Conservation (phyloP, 441 rosid species). For the Aquilaria agallochum region DNA sequence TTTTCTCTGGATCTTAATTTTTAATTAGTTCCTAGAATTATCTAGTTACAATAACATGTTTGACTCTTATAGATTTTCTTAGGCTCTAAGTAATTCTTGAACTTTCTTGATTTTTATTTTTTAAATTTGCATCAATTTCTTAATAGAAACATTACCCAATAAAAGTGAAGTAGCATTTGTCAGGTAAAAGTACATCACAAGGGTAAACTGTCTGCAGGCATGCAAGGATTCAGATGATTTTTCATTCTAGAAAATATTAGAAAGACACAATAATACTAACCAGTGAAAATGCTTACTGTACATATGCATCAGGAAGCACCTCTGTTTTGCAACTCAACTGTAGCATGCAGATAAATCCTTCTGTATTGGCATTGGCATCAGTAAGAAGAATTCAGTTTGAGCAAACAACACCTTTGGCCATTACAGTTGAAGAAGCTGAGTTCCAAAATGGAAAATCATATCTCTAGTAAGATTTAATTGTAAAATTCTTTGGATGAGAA, state of each 20-base stretch:
- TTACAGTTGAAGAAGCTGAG: constrained; percentile 7
- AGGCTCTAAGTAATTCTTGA: too few species aligned
- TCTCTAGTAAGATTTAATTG: not conserved
- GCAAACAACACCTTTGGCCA: constrained; percentile 4
- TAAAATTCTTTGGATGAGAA: not conserved
- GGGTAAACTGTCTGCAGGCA: too few species aligned
- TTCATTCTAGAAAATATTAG: not conserved
- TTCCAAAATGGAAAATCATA: not conserved
- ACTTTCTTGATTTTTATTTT: too few species aligned
- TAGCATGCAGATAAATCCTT: constrained; percentile 74
- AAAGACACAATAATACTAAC: constrained; percentile 34
- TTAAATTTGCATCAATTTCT: too few species aligned
- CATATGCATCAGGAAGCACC: constrained; percentile 55
- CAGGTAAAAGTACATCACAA: too few species aligned
- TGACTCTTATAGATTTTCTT: too few species aligned
- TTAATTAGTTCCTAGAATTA: too few species aligned
- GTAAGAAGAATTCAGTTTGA: not conserved
- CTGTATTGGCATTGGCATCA: constrained; percentile 37
- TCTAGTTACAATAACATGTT: too few species aligned
- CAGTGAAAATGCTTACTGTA: constrained; percentile 67
- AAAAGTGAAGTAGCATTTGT: too few species aligned
- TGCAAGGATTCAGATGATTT: too few species aligned
- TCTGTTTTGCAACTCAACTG: constrained; percentile 76
- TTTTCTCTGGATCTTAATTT: too few species aligned
- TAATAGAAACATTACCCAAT: too few species aligned